Evolutionary conservation across 176 grass and related monocot genomes (phyloP), one percentile per base, ranked within the genome.

Genomic region (Cenchrus purpureus): DNA sequence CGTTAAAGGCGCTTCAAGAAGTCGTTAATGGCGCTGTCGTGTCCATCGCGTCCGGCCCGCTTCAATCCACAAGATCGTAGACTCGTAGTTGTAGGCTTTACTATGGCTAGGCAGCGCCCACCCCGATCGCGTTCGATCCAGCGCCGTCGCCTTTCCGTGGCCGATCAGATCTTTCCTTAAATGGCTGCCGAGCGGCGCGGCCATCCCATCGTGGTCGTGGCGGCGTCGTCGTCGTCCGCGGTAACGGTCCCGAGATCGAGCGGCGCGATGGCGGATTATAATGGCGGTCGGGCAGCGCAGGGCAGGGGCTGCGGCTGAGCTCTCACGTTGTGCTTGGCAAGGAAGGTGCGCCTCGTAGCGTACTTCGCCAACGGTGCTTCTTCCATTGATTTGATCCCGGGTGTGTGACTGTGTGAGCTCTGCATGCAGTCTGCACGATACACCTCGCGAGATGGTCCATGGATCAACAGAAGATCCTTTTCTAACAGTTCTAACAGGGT

Each of bases 11-110:
- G 17, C 44, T 64, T 46, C 54, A 78, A 83, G 80, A 66, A 62
- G 32, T 37, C 73, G 86, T 83, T 78, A 61, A 62, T 77, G 72
- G 50, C 79, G 0, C 15, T 37, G 60, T 58, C 78, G 63, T 22
- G 31, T 46, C 11, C n/a, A 16, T 28, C 84, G 42, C 14, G 57
- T 65, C 77, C 46, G 20, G 32, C 58, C 65, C 31, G 31, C 31
- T 32, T 32, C 31, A 32, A 32, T 32, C 31, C 31, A 32, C 31
- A 32, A 55, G 66, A 28, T 45, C 50, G 45, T 20, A 28, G n/a
- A 11, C 22, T 12, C 32, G 31, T 12, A 2, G 57, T 22, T 60
- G 52, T 16, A 55, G 53, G 53, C 53, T 55, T 58, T 3, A 12
- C 12, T 13, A 19, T 55, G 17, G 63, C 3, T 29, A 32, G 68